Conservation (phyloP, 2,329 filamentous ascomycete species). For the Akanthomyces muscarius region DNA sequence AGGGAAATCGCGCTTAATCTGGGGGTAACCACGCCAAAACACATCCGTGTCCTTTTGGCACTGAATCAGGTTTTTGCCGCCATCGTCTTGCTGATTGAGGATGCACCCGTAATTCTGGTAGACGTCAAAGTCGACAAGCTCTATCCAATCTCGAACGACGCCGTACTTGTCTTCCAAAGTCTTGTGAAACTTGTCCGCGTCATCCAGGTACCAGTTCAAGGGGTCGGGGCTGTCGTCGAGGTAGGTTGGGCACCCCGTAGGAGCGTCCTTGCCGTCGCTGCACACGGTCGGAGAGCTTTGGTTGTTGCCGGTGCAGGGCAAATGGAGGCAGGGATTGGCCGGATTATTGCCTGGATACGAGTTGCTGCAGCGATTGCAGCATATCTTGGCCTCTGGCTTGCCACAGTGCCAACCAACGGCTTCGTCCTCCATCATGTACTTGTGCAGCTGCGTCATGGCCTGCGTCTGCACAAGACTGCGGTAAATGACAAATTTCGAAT, state of each 20-base stretch:
- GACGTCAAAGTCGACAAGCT: slow-evolving; percentile 7
- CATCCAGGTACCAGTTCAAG: neutral
- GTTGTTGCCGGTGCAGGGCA: neutral
- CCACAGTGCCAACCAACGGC: neutral
- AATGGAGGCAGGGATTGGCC: neutral
- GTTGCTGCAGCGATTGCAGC: slow-evolving; percentile 1
- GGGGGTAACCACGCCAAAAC: neutral
- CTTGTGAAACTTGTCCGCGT: slow-evolving; percentile 10
- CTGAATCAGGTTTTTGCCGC: neutral
- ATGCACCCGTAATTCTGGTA: slow-evolving; percentile 9
- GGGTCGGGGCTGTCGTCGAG: neutral
- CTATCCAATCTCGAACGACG: slow-evolving; percentile 1
- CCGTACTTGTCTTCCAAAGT: neutral
- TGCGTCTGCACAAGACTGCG: neutral
- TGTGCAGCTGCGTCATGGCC: neutral
- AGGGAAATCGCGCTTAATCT: neutral
- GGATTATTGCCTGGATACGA: slow-evolving; percentile 1
- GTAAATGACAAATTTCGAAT: neutral
- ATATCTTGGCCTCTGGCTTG: neutral
- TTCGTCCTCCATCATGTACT: slow-evolving; percentile 8
- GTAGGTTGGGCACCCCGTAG: neutral
- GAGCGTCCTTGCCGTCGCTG: neutral
- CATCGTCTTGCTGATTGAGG: neutral
- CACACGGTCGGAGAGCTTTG: neutral
- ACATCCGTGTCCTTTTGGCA: neutral